A percentile compares a stretch with the other conserved stretches of the same genome.
Conservation (phyloP, 2,329 filamentous ascomycete genomes). For the Trichophyton verrucosum region DNA sequence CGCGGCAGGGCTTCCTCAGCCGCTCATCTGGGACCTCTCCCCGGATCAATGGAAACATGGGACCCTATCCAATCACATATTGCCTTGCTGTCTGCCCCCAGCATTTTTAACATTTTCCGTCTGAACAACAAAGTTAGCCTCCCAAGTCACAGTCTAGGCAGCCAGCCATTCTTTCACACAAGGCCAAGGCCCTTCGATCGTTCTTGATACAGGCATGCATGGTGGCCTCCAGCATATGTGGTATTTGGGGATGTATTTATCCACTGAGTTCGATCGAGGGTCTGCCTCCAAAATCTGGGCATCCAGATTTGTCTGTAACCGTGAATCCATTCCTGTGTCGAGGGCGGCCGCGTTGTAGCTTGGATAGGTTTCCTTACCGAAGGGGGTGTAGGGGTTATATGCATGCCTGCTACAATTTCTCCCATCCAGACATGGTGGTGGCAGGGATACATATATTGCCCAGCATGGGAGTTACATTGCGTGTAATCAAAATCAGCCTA, state of each 20-base stretch:
- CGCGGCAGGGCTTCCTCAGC: neutral
- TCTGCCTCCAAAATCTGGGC: neutral
- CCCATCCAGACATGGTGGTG: neutral
- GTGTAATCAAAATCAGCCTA: neutral
- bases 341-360: neutral
- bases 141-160: neutral
- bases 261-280: neutral
- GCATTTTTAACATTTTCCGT: neutral
- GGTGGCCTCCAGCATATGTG: neutral
- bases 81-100: neutral
- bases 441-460: neutral
- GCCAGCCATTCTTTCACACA: neutral
- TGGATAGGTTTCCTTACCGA: neutral
- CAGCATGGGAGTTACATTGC: constrained; percentile 2
- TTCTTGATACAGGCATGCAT: neutral
- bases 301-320: neutral
- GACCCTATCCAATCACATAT: neutral
- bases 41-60: neutral
- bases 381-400: neutral
- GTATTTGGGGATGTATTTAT: neutral
- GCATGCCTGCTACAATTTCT: neutral
- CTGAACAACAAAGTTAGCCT: neutral
- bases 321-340: too few relatives aligned
- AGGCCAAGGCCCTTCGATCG: neutral
- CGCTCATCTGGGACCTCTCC: neutral